phyloP scores from a whole-genome alignment of 805 yeast species.

The Zygosaccharomyces bisporus region DNA sequence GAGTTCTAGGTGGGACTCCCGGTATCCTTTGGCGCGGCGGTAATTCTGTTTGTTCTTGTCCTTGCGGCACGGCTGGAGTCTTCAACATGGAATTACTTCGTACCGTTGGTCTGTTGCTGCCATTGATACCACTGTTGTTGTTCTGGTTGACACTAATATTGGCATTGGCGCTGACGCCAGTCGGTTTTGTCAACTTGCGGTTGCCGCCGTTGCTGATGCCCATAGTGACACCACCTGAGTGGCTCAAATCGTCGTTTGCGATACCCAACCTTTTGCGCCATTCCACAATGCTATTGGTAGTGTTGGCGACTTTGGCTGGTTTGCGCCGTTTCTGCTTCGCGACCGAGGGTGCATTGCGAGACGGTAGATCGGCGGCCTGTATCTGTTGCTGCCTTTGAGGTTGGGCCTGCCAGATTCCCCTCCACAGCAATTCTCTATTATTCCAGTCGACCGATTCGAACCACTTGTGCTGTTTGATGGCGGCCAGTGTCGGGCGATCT shows the following conservation, averaged over 20 bases:
- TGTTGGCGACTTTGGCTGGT: slow-evolving; percentile 30
- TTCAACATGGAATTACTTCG: slow-evolving; percentile 5
- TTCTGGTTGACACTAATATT: background rate
- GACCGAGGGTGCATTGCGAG: slow-evolving; percentile 29
- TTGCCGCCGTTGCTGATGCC: background rate
- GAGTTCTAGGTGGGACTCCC: background rate
- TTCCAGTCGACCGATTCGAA: slow-evolving; percentile 65
- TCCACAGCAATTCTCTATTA: slow-evolving; percentile 68
- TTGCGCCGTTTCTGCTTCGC: slow-evolving; percentile 30
- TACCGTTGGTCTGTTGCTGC: background rate
- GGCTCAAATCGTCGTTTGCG: slow-evolving; percentile 6
- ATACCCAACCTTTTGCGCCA: slow-evolving; percentile 38
- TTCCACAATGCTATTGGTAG: slow-evolving; percentile 37
- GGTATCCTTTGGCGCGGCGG: slow-evolving; percentile 4
- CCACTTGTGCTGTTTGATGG: slow-evolving; percentile 67
- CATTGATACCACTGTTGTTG: background rate
- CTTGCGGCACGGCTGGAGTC: slow-evolving; percentile 3
- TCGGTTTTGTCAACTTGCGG: background rate
- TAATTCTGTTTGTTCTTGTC: slow-evolving; percentile 1
- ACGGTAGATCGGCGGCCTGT: slow-evolving; percentile 29
- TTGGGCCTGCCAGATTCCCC: slow-evolving; percentile 59
- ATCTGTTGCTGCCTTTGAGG: slow-evolving; percentile 18
- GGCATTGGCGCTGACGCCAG: background rate
- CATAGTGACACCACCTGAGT: background rate
- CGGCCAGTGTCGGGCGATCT: slow-evolving; percentile 52